These are phyloP conservation scores for Ramularia collo-cygni DNA, from an alignment of 2,329 filamentous ascomycete genomes.

Conservation along the genomic window DNA sequence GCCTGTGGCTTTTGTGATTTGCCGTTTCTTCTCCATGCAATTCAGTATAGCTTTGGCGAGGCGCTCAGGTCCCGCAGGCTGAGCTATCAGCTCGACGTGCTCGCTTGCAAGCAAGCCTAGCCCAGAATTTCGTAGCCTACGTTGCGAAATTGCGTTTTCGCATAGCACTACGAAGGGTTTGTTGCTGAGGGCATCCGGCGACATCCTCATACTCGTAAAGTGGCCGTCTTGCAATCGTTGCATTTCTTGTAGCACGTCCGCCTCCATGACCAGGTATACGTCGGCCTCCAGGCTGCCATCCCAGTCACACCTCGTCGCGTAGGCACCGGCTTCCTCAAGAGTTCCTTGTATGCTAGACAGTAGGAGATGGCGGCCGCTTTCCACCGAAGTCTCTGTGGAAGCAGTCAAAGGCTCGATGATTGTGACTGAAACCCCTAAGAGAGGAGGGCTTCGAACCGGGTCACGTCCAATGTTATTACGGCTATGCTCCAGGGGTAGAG, in stretches of 20 bases:
- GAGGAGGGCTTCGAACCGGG: background rate
- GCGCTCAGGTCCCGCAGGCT: conserved; percentile 21
- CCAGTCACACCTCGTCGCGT: conserved; percentile 13
- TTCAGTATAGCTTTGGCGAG: conserved; percentile 18
- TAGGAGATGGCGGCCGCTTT: conserved; percentile 10
- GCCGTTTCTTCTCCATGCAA: conserved; percentile 13
- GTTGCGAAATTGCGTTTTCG: conserved; percentile 20
- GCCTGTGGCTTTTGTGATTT: conserved; percentile 2
- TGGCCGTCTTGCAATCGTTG: conserved; percentile 10
- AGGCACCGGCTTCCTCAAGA: conserved; percentile 16
- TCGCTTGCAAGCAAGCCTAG: conserved; percentile 15
- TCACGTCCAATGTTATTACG: conserved; percentile 9
- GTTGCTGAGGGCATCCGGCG: conserved; percentile 14
- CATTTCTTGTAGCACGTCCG: conserved; percentile 15
- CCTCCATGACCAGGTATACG: conserved; percentile 19
- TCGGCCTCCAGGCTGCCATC: conserved; percentile 16
- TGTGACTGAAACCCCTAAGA: background rate
- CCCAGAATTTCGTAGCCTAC: conserved; percentile 15
- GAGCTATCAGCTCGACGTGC: conserved; percentile 21
- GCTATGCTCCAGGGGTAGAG: conserved; percentile 17
- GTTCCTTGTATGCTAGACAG: conserved; percentile 15
- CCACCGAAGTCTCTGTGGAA: conserved; percentile 9
- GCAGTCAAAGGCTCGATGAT: conserved; percentile 7
- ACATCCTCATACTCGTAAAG: conserved; percentile 10
- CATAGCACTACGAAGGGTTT: conserved; percentile 23